Conservation (phyloP, 306 rosid species). For the Prunus mira region DNA sequence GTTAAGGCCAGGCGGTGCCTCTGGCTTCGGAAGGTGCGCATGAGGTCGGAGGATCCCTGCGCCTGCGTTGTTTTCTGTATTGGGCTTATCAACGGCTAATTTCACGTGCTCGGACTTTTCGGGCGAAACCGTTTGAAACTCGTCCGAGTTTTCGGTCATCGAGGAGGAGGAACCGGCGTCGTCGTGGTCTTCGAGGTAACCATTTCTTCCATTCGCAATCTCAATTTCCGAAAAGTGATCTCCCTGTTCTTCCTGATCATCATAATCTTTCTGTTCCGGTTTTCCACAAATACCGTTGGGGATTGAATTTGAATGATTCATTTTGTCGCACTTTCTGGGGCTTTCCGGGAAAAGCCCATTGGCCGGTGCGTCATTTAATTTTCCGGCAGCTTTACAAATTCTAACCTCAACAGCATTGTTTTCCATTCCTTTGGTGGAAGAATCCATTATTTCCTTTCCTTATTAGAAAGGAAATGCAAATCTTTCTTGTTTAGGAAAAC, state of each 20-base stretch:
- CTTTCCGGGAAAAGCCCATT: neutral
- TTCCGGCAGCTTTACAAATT: constrained; percentile 2
- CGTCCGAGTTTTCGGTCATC: neutral
- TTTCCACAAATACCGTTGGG: neutral
- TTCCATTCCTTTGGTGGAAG: neutral
- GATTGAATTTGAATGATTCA: neutral
- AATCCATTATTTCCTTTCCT: constrained; percentile 16
- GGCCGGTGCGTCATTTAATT: neutral
- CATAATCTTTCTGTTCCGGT: neutral
- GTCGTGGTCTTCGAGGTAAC: neutral
- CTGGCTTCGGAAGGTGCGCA: constrained; percentile 70
- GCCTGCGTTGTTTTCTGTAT: neutral
- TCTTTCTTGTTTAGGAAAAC: neutral
- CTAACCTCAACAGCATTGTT: neutral
- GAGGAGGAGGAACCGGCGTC: neutral
- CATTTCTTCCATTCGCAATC: neutral
- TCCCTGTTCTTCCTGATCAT: neutral
- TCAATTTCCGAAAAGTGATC: neutral
- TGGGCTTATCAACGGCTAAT: constrained; percentile 1
- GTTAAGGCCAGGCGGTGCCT: constrained; percentile 46
- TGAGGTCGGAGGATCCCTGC: constrained; percentile 40
- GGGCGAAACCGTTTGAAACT: neutral
- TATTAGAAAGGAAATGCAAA: neutral
- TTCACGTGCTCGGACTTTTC: constrained; percentile 11
- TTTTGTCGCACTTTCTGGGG: neutral